Conservation (phyloP, 768 basidiomycete genomes). For the Trametes elegans region DNA sequence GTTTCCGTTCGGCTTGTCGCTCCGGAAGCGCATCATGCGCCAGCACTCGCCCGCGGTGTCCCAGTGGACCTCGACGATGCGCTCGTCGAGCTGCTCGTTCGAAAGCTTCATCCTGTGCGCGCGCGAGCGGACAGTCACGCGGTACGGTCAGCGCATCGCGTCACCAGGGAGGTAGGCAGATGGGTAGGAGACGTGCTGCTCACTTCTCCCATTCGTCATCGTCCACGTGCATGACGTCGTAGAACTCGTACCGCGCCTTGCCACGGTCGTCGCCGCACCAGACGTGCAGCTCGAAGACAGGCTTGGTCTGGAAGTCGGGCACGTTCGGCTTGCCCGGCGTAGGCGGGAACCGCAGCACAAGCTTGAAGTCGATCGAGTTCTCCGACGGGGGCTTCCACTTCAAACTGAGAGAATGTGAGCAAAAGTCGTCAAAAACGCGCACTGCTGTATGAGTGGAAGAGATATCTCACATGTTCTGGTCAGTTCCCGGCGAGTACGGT, state of each 20-base stretch:
- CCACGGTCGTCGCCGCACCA: slow-evolving; percentile 73
- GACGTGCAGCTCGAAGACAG: slow-evolving; percentile 77
- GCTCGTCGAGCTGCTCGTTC: slow-evolving; percentile 88
- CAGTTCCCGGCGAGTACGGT: slow-evolving; percentile 78
- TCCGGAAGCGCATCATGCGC: slow-evolving; percentile 90
- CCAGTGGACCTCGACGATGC: slow-evolving; percentile 95
- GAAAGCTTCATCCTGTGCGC: slow-evolving; percentile 70
- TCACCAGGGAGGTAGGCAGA: too few relatives aligned
- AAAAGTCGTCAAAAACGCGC: too few relatives aligned
- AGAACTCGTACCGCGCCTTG: slow-evolving; percentile 68
- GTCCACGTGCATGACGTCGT: slow-evolving; percentile 79
- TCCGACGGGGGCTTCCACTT: slow-evolving; percentile 99
- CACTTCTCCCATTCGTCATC: slow-evolving; percentile 95
- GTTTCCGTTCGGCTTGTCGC: slow-evolving; percentile 94
- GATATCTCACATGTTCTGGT: slow-evolving; percentile 73
- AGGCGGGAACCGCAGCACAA: slow-evolving; percentile 91
- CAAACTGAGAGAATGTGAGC: slow-evolving; percentile 49
- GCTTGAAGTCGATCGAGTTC: slow-evolving; percentile 97
- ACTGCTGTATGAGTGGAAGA: background rate
- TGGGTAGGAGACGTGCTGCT: slow-evolving; percentile 29
- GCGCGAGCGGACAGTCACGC: background rate
- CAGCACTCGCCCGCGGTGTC: slow-evolving; percentile 62
- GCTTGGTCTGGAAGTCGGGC: slow-evolving; percentile 84
- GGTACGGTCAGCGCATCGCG: too few relatives aligned
- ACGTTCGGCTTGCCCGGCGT: slow-evolving; percentile 44